phyloP scores from a whole-genome alignment of 2,329 filamentous ascomycete genomes.

The Plenodomus lindquistii region DNA sequence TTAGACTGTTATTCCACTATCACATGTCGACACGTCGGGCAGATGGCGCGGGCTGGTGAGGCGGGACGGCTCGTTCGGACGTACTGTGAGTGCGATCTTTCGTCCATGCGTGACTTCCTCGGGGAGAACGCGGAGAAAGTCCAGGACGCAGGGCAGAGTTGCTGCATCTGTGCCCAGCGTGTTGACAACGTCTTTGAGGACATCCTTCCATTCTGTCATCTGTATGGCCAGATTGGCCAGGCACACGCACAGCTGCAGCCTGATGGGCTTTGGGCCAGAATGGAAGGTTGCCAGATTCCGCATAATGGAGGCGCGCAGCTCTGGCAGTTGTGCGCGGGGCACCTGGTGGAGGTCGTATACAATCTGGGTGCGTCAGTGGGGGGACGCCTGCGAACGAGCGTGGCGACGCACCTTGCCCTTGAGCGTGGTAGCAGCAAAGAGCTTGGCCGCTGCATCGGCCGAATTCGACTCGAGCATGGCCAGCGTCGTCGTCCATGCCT shows the following conservation, averaged over 20 bases:
- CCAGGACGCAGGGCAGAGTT: constrained; percentile 84
- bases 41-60: constrained; percentile 45
- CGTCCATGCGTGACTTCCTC: constrained; percentile 99
- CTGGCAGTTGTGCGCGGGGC: constrained; percentile 71
- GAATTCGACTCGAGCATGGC: constrained; percentile 78
- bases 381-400: no score
- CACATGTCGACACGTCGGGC: constrained; percentile 38
- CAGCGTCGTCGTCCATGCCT: constrained; percentile 89
- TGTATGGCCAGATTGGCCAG: constrained; percentile 93
- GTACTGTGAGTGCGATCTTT: constrained; percentile 98
- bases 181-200: constrained; percentile 78
- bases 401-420: constrained; percentile 82
- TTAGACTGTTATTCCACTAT: constrained; percentile 49
- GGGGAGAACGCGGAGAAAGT: constrained; percentile 94
- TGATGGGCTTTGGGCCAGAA: constrained; percentile 73
- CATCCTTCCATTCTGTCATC: constrained; percentile 94
- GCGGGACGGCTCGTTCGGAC: constrained; percentile 62
- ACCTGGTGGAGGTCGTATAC: constrained; percentile 95
- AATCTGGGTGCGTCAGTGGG: constrained; percentile 64
- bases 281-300: constrained; percentile 80
- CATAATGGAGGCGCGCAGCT: constrained; percentile 82
- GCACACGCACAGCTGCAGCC: constrained; percentile 93
- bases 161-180: constrained; percentile 75
- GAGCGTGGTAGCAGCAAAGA: constrained; percentile 95
- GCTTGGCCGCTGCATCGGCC: constrained; percentile 79